Evolutionary conservation across 2,329 filamentous ascomycete genomes (phyloP), one percentile per base, ranked within the genome.

Genomic region (Colletotrichum scovillei): DNA sequence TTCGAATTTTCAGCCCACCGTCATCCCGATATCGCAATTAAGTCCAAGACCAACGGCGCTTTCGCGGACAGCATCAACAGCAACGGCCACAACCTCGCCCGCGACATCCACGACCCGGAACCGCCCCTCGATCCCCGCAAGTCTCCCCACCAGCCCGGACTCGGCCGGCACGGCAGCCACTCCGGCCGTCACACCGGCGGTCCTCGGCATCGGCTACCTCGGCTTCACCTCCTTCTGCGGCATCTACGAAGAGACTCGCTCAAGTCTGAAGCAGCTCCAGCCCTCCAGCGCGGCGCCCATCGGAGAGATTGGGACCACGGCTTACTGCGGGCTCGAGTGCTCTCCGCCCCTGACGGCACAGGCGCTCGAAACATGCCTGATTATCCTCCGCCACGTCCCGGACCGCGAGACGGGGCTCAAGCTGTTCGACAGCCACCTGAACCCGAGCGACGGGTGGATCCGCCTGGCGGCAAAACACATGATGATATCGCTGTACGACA

Each of bases 191-290:
- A 60, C 69, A 22, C 64, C 73, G 22, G 66, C 52, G 9, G 63
- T 72, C 16, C 22, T 74, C 63, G 76, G 30, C 73, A 73, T 77
- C 46, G 85, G 85, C 1, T 86, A 86, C 77, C 79, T 87, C n/a
- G 85, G 85, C 66, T 85, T 82, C 75, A 86, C 84, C 2, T 86
- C 84, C 68, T 84, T 84, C 73, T 83, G 79, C 60, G 79, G 81
- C 16, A 83, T 86, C 26, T 84, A 83, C 60, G 82, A 84, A 26
- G 85, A 86, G 69, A 84, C 84, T 0, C 79, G 82, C 9, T 82
- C 81, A 53, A 85, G 80, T 22, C 76, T 86, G 2, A 82, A 80
- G 5, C 78, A 82, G 5, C 76, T 82, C 11, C 78, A 82, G 63
- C 58, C 73, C 1, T 64, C 63, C n/a, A 52, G 58, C 24, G 30